Evolutionary conservation across 176 grass and related monocot genomes (phyloP), one percentile per base, ranked within the genome.

Genomic region (Dactylis glomerata): DNA sequence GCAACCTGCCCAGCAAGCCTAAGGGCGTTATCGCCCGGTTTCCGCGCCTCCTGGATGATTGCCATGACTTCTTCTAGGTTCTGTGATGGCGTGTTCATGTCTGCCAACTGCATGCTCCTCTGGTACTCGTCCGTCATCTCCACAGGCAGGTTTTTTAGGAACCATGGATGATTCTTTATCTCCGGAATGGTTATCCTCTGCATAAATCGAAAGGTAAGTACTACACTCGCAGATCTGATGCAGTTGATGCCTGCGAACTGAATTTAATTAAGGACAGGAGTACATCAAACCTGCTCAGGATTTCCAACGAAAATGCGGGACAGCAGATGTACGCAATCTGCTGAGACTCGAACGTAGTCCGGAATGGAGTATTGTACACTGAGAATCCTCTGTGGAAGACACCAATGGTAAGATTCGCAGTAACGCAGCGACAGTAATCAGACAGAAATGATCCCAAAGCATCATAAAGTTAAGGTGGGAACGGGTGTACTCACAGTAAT

Each of bases 291-390:
- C 89, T 95, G 95, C 59, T 97, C 92, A 76, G 95, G 90, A 63
- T 90, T 91, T 77, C 79, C 92, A 4, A 97, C 90, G 33, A 97
- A 97, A 82, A 97, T 92, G 82, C 89, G 85, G 58, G 95, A 95
- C 73, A 97, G 61, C 22, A 97, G 73, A 95, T 95, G 92, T 0
- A 23, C 80, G 46, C 95, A 97, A 46, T 97, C 91, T 59, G 36
- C 24, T 26, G 95, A 93, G 32, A 97, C 87, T 57, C 92, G 85
- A 81, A 95, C 89, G 19, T 95, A 97, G 70, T 97, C 92, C 20
- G 95, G 92, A 86, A 93, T 86, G 3, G 90, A 93, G 59, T 97
- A 97, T 26, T 91, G 95, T 68, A 93, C 95, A 72, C 95, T 83
- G 66, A 97, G 86, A 81, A 97, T 97, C 51, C 92, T 81, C 95